These are phyloP conservation scores for Chenopodium album DNA, from an alignment of 148 eudicot species.

Conservation along the genomic window DNA sequence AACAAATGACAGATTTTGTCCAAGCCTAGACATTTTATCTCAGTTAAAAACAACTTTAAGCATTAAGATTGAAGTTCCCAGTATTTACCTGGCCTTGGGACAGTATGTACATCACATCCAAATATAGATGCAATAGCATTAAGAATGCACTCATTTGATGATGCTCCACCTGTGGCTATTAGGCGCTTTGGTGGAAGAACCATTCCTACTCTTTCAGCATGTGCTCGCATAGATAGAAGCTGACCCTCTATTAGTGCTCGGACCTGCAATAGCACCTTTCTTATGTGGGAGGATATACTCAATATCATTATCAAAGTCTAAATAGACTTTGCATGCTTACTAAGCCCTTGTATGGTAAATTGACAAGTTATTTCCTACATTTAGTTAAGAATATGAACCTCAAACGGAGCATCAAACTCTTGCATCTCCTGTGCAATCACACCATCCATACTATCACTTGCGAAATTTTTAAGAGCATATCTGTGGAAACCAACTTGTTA, in stretches of 20 bases:
- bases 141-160: constrained; percentile 64
- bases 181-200: constrained; percentile 75
- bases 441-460: constrained; percentile 23
- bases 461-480: constrained; percentile 55
- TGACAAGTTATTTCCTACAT: too few species aligned
- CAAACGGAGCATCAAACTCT: constrained; percentile 3
- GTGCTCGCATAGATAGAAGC: constrained; percentile 72
- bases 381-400: too few species aligned
- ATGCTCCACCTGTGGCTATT: constrained; percentile 89
- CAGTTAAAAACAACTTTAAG: neutral
- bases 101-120: constrained; percentile 71
- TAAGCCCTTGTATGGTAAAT: too few species aligned
- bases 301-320: neutral
- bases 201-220: constrained; percentile 80
- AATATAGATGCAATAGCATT: constrained; percentile 59
- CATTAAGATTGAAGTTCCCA: too few species aligned
- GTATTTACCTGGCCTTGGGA: constrained; percentile 59
- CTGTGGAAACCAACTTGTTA: constrained; percentile 50
- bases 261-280: constrained; percentile 39
- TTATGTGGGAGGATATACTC: neutral
- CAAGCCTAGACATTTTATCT: neutral
- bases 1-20: neutral
- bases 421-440: constrained; percentile 47
- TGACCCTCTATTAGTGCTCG: constrained; percentile 76
- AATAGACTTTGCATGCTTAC: neutral